Evolutionary conservation across 2,329 filamentous ascomycete species (phyloP), one percentile per base, ranked within the genome.

Genomic region (Tolypocladium endophyticum): DNA sequence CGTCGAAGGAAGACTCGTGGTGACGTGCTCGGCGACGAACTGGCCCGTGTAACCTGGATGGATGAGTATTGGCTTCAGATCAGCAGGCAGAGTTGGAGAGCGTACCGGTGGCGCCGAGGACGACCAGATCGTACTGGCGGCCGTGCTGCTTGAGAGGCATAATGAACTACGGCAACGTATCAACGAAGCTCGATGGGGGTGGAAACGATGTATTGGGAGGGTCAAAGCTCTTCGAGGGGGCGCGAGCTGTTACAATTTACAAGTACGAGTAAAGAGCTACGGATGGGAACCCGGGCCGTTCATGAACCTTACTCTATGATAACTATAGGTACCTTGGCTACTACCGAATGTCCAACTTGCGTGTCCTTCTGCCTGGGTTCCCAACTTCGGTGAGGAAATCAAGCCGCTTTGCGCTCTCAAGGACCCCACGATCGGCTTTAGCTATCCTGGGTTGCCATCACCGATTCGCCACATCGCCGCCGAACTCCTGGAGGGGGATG

Each of bases 31-130:
- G 35, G 87, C 87, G 2, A 86, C 86, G 65, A 89, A 80, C 64
- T 84, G 87, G 45, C 92, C 92, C 0, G 92, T 97, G 74, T 95
- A 96, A 35, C 92, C 92, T 70, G 81, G 58, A 57, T n/a, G 39
- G 39, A 35, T 59, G 50, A 54, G 50, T 30, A 14, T 23, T 23
- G 30, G 18, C 50, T 23, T n/a, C 50, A 23, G 11, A 11, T 23
- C 50, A 23, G 30, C 20, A 12, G 5, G 30, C 50, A 54, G 20
- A 11, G 20, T 23, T 9, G 50, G 18, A 18, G 30, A 16, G 50
- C 71, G 68, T 71, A 83, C 82, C 82, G 43, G 81, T 81, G 23
- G 82, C 83, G 55, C 83, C 83, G 61, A 83, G 79, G 36, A 86
- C 72, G 45, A 85, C 77, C 20, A 86, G 36, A 68, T 85, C 82